These are phyloP conservation scores for Camelina hispida DNA, from an alignment of 345 rosid species.

Conservation along the genomic window DNA sequence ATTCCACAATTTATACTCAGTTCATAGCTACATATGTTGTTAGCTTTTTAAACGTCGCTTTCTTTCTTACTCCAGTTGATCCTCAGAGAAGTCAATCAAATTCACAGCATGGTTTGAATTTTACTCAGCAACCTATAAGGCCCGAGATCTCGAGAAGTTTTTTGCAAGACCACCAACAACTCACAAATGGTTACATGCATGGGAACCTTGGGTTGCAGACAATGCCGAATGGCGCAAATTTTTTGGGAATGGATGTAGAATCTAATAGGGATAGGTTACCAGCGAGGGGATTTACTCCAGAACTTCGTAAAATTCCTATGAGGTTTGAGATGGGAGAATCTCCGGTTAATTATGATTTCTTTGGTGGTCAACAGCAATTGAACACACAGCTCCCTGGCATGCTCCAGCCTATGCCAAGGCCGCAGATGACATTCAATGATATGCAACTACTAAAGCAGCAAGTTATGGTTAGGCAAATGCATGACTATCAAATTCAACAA, in stretches of 20 bases:
- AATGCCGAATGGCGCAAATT: constrained; percentile 63
- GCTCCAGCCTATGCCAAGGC: constrained; percentile 71
- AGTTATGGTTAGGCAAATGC: constrained; percentile 72
- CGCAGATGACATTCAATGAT: constrained; percentile 70
- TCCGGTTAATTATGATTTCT: constrained; percentile 71
- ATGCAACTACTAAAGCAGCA: constrained; percentile 84
- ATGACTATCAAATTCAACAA: constrained; percentile 78
- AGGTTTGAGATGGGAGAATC: constrained; percentile 64
- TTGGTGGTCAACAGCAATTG: constrained; percentile 70
- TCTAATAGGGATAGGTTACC: constrained; percentile 55
- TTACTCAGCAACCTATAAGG: constrained; percentile 58
- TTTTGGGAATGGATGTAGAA: constrained; percentile 68
- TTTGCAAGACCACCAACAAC: constrained; percentile 59
- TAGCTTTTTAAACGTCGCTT: constrained; percentile 33
- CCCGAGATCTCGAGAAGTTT: constrained; percentile 62
- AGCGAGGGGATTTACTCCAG: constrained; percentile 61
- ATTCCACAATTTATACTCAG: neutral
- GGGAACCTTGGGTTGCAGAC: constrained; percentile 56
- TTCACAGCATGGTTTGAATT: constrained; percentile 60
- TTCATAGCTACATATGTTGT: constrained; percentile 32
- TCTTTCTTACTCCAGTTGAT: constrained; percentile 61
- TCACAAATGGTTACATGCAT: constrained; percentile 70
- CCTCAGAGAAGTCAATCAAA: constrained; percentile 60
- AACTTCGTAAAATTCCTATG: constrained; percentile 51
- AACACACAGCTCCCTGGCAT: constrained; percentile 63